Evolutionary conservation across 306 rosid genomes (phyloP), one percentile per base, ranked within the genome.

Genomic region (Inga laurina): DNA sequence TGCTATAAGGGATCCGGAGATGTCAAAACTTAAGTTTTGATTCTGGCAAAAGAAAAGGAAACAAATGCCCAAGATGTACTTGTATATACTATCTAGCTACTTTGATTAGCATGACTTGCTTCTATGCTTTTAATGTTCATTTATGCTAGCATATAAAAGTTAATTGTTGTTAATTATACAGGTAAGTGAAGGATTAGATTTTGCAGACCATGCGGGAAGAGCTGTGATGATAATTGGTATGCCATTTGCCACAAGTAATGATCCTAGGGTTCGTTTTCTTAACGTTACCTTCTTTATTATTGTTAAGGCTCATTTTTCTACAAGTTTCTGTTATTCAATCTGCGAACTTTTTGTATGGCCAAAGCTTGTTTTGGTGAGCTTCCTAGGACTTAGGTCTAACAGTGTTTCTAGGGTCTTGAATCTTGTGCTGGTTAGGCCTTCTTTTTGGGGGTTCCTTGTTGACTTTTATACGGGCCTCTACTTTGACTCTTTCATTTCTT

Each of bases 181-280:
- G 98, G 98, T 95, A 64, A 95, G 98, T 79, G 98, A 95, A 92
- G 98, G 98, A 75, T 87, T 95, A 81, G 98, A 95, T 92, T 95
- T 95, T 87, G 98, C 98, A 1, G 98, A 95, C 84, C 97, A 91
- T 43, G 97, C 98, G 72, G 98, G 98, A 82, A 89, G 98, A 88
- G 98, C 98, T 86, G 98, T 95, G 56, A 88, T 93, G 83, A 77
- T 95, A 85, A 95, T 97, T 83, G 98, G 98, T 65, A 72, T 95
- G 90, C 98, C 98, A 77, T 95, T 84, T 90, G 93, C 98, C 76
- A 88, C 98, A 65, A 46, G 81, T 86, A 93, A 86, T 76, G 98
- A 95, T 87, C 91, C 97, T 76, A 95, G 93, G 98, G 98, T 95
- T 76, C 82, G 86, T 84, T 72, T 32, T 44, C 10, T 10, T n/a